A percentile compares a stretch with the other conserved stretches of the same genome.
Conservation (phyloP, 192 early-diverging fungal species). For the Thoreauomyces humboldtii region DNA sequence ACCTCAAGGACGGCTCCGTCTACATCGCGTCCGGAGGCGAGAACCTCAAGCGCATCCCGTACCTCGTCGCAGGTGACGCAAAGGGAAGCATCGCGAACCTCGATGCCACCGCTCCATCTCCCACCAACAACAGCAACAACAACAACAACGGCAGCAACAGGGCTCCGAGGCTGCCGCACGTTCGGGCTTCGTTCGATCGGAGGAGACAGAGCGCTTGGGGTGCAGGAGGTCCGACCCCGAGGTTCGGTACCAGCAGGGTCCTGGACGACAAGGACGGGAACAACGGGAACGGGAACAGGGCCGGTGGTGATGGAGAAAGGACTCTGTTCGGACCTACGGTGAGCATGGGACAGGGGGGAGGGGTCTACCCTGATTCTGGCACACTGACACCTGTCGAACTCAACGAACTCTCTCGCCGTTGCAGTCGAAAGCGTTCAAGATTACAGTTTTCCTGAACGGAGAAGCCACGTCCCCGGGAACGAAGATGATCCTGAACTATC, state of each 20-base stretch:
- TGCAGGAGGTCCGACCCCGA: constrained; percentile 8
- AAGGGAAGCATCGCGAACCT: too few species aligned
- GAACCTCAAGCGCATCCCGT: constrained; percentile 38
- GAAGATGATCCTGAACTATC: constrained; percentile 46
- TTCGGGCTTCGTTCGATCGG: background rate
- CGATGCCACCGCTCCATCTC: constrained; percentile 10
- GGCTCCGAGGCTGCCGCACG: background rate
- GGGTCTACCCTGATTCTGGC: too few species aligned
- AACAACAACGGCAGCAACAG: constrained; percentile 4
- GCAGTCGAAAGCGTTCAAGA: constrained; percentile 50
- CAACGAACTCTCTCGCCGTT: background rate
- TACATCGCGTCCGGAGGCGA: constrained; percentile 51
- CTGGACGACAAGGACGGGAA: background rate
- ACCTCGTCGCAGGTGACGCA: too few species aligned
- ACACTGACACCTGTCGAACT: background rate
- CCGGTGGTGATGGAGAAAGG: constrained; percentile 33
- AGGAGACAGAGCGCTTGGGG: constrained; percentile 5
- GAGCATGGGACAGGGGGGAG: background rate
- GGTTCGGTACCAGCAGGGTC: background rate
- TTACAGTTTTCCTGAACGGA: constrained; percentile 51
- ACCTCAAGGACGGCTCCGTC: constrained; percentile 34
- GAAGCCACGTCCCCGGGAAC: constrained; percentile 32
- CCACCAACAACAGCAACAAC: background rate
- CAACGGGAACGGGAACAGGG: background rate
- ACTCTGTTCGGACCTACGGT: constrained; percentile 43